Conservation (phyloP, 257 asterid species). For the Avicennia marina region DNA sequence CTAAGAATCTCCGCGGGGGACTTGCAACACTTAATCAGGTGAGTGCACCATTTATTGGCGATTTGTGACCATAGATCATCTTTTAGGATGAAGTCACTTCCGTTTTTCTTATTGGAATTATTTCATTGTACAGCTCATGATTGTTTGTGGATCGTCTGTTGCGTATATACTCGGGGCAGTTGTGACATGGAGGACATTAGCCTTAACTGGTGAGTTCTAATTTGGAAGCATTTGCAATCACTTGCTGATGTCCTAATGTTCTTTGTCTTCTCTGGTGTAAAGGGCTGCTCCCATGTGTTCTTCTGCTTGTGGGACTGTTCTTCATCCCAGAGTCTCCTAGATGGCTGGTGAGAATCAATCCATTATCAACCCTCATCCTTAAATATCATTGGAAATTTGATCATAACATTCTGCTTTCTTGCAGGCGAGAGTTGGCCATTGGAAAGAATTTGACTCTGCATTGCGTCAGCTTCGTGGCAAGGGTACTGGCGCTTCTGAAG, state of each 20-base stretch:
- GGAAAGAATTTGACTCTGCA: constrained; percentile 60
- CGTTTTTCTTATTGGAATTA: no score
- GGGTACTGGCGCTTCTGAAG: constrained; percentile 40
- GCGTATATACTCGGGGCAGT: neutral
- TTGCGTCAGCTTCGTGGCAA: constrained; percentile 59
- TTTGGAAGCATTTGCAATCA: neutral
- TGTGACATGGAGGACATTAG: neutral
- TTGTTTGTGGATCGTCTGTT: neutral
- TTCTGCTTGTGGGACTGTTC: constrained; percentile 61
- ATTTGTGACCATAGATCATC: no score
- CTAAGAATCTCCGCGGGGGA: constrained; percentile 77
- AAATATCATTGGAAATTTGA: constrained; percentile 5
- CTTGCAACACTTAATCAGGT: constrained; percentile 85
- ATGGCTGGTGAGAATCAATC: constrained; percentile 62
- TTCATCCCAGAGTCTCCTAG: constrained; percentile 90
- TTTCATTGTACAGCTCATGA: neutral
- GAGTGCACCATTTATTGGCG: neutral
- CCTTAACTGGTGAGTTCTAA: neutral
- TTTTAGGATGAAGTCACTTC: no score
- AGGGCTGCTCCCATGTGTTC: constrained; percentile 28
- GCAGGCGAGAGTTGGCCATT: constrained; percentile 70
- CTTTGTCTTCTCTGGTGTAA: constrained; percentile 32
- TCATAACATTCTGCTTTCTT: neutral
- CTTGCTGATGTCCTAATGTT: neutral
- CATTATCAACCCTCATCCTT: no score